Evolutionary conservation across 1,284 basidiomycete species (phyloP).

Genomic region (Pyrrhoderma noxium): DNA sequence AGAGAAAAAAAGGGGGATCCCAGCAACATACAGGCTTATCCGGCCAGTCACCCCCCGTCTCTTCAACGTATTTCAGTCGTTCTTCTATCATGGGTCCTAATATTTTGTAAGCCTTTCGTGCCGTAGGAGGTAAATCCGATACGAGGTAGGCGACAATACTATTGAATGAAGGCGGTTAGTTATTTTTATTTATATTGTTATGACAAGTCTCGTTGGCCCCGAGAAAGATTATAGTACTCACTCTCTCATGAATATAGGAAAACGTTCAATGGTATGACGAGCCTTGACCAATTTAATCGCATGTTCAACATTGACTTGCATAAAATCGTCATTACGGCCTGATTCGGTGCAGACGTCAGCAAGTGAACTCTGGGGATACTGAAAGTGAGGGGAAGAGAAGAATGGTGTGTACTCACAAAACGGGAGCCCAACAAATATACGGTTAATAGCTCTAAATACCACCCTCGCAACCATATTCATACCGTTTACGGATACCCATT

Average conservation of each 20-base stretch:
- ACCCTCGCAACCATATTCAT: constrained; percentile 31
- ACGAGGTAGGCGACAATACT: constrained; percentile 6
- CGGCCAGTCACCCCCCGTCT: constrained; percentile 30
- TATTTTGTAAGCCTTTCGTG: constrained; percentile 23
- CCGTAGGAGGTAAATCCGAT: constrained; percentile 12
- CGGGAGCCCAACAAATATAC: constrained; percentile 35
- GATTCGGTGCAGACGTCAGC: too few relatives aligned
- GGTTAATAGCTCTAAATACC: constrained; percentile 33
- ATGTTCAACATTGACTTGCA: constrained; percentile 29
- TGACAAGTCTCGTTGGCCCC: too few relatives aligned
- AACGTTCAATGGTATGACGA: constrained; percentile 25
- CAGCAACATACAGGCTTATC: constrained; percentile 38
- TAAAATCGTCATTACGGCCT: constrained; percentile 37
- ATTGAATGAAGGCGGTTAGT: too few relatives aligned
- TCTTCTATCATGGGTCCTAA: constrained; percentile 33
- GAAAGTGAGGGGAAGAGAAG: background rate
- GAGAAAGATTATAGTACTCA: constrained; percentile 18
- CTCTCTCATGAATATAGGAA: constrained; percentile 35
- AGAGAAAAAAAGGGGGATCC: too few relatives aligned
- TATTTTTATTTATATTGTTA: too few relatives aligned
- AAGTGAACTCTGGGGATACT: too few relatives aligned
- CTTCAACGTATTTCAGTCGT: constrained; percentile 26
- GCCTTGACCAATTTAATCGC: constrained; percentile 27
- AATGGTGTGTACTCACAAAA: constrained; percentile 27
- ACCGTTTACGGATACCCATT: constrained; percentile 32